A percentile compares a stretch with the other conserved stretches of the same genome.
Conservation (phyloP, 2,329 filamentous ascomycete genomes). For the Fusarium beomiforme region DNA sequence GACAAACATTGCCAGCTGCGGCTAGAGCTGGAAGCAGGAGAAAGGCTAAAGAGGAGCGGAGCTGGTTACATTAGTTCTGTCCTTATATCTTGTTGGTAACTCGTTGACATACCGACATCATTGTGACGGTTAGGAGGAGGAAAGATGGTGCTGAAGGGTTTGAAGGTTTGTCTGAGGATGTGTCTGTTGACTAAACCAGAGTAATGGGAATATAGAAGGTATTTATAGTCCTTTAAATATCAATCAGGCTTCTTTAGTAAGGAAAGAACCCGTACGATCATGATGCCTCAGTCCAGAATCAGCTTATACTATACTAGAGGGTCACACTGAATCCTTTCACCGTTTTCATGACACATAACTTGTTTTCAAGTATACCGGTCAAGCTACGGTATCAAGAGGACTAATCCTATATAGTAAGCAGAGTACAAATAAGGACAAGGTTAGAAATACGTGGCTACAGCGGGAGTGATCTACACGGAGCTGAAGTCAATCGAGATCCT, state of each 20-base stretch:
- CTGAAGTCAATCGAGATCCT: not conserved
- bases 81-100: not conserved
- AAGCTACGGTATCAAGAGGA: not conserved
- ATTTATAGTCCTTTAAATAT: not conserved
- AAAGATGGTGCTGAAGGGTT: not conserved
- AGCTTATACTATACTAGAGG: too few relatives aligned
- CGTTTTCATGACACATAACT: not conserved
- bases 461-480: not conserved
- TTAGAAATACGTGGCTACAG: accelerated
- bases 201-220: accelerated
- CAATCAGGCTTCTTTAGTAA: accelerated
- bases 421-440: not conserved
- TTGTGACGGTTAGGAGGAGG: accelerated
- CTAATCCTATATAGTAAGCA: not conserved
- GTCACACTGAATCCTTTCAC: not conserved
- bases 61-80: not conserved
- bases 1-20: not conserved
- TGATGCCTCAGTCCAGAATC: accelerated
- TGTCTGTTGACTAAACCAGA: accelerated
- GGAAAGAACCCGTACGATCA: accelerated
- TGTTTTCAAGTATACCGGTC: accelerated
- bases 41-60: accelerated
- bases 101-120: not conserved
- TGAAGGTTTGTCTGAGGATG: accelerated
- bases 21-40: not conserved